phyloP scores from a whole-genome alignment of 257 asterid species.

The Apocynum venetum region DNA sequence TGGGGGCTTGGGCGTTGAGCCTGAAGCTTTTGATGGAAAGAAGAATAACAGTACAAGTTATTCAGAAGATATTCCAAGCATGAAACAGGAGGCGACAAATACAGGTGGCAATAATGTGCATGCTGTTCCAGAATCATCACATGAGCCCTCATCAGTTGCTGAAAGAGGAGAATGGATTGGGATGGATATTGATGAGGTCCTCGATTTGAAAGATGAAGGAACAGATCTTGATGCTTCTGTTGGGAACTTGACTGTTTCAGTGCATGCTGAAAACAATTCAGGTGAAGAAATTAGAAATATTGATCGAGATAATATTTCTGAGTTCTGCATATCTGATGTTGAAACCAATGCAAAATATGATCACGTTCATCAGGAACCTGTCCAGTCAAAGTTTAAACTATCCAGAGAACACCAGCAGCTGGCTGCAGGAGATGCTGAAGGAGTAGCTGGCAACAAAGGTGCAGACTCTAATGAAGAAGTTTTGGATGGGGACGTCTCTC shows the following conservation, averaged over 20 bases:
- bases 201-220: constrained; percentile 33
- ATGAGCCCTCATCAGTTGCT: constrained; percentile 25
- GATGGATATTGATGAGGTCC: constrained; percentile 38
- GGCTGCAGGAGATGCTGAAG: constrained; percentile 11
- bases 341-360: constrained; percentile 22
- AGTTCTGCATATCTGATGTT: constrained; percentile 12
- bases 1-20: constrained; percentile 21
- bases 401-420: constrained; percentile 11
- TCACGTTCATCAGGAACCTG: constrained; percentile 7
- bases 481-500: constrained; percentile 29
- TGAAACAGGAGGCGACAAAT: constrained; percentile 19
- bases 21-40: constrained; percentile 25
- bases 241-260: constrained; percentile 22
- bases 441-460: constrained; percentile 19
- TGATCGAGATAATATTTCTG: constrained; percentile 24
- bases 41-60: constrained; percentile 22
- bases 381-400: constrained; percentile 24
- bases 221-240: constrained; percentile 20
- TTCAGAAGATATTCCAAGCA: constrained; percentile 16
- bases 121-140: constrained; percentile 26
- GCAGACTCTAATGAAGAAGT: constrained; percentile 23
- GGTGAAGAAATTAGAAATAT: constrained; percentile 18
- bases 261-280: constrained; percentile 22
- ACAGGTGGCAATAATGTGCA: constrained; percentile 16
- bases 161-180: constrained; percentile 37